phyloP scores from a whole-genome alignment of 2,329 filamentous ascomycete species.

The Tolypocladium inflatum region DNA sequence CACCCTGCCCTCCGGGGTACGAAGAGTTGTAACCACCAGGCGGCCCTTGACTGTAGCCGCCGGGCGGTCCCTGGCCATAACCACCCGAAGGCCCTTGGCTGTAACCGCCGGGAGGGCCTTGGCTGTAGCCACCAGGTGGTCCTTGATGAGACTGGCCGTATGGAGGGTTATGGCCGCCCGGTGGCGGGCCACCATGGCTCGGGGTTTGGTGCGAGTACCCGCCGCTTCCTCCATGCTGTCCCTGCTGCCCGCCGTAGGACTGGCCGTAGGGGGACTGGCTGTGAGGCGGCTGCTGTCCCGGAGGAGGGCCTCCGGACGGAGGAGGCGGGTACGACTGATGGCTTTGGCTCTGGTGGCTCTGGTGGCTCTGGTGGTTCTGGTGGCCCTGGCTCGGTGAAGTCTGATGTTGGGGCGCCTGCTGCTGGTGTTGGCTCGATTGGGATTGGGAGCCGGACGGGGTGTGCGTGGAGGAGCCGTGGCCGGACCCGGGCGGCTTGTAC shows the following conservation, averaged over 20 bases:
- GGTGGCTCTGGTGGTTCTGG: slow-evolving; percentile 7
- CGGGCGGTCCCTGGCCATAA: slow-evolving; percentile 4
- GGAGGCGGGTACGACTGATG: slow-evolving; percentile 13
- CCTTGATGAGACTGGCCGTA: slow-evolving; percentile 9
- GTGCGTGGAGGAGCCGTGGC: slow-evolving; percentile 14
- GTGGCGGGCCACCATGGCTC: slow-evolving; percentile 11
- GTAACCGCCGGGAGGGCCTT: slow-evolving; percentile 5
- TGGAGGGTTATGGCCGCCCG: slow-evolving; percentile 5
- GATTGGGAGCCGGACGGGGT: slow-evolving; percentile 15
- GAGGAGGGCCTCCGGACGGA: slow-evolving; percentile 4
- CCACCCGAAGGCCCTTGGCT: slow-evolving; percentile 3
- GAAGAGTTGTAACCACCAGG: slow-evolving; percentile 17
- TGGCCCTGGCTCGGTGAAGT: slow-evolving; percentile 11
- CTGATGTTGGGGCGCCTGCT: slow-evolving; percentile 15
- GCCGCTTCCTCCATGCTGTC: slow-evolving; percentile 12
- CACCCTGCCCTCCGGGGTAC: slow-evolving; percentile 15
- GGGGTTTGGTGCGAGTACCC: slow-evolving; percentile 11
- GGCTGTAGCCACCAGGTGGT: slow-evolving; percentile 1
- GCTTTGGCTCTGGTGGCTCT: slow-evolving; percentile 6
- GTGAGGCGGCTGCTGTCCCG: slow-evolving; percentile 8
- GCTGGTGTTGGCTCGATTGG: slow-evolving; percentile 18
- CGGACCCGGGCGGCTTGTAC: slow-evolving; percentile 24
- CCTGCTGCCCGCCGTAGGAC: slow-evolving; percentile 11
- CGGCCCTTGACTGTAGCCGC: slow-evolving; percentile 5
- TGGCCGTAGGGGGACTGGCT: slow-evolving; percentile 11